A percentile compares a stretch with the other conserved stretches of the same genome.
Conservation (phyloP, 257 asterid species). For the Solanum corneliomulleri region DNA sequence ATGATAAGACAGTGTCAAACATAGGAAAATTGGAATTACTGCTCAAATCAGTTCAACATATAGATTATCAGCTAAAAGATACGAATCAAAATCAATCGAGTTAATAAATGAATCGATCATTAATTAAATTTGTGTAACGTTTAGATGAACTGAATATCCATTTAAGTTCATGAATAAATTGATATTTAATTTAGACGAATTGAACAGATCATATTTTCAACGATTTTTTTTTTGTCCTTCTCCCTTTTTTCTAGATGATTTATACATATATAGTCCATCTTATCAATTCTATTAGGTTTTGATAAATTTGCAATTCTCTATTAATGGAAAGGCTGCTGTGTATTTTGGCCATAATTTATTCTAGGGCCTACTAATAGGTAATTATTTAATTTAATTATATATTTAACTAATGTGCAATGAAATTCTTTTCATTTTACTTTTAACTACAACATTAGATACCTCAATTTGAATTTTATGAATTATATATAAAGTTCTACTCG, state of each 20-base stretch:
- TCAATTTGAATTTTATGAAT: neutral
- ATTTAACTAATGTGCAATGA: neutral
- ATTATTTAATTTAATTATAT: neutral
- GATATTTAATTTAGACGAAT: neutral
- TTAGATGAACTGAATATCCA: neutral
- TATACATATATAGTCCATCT: neutral
- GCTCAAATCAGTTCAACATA: neutral
- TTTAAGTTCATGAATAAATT: neutral
- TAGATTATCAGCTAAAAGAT: neutral
- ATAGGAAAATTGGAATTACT: neutral
- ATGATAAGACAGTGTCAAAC: neutral
- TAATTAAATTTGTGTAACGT: neutral
- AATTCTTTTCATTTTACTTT: neutral
- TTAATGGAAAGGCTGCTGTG: neutral
- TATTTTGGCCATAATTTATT: neutral
- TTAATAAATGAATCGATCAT: neutral
- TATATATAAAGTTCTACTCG: neutral
- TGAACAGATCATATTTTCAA: neutral
- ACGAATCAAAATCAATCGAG: neutral
- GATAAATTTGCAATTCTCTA: neutral
- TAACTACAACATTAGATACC: neutral
- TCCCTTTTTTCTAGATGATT: neutral
- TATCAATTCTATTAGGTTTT: neutral
- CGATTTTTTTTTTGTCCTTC: neutral
- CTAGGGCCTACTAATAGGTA: neutral